A percentile compares a stretch with the other conserved stretches of the same genome.
Evolutionary conservation across 2,329 filamentous ascomycete species (phyloP).

Genomic region (Hysterium pulicare): DNA sequence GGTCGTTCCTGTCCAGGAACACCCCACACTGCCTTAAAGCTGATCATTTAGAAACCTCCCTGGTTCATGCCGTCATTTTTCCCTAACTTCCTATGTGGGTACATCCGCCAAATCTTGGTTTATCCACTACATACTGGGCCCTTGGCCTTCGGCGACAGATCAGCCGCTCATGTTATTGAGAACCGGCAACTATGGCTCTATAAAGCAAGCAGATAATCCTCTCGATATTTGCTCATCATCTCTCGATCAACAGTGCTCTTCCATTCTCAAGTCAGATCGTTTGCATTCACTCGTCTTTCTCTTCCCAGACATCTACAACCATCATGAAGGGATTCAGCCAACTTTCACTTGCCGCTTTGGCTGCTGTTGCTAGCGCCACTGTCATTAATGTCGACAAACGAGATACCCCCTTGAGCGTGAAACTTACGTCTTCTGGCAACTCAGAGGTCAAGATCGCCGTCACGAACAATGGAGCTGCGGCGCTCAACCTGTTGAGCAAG

Average conservation of each 20-base stretch:
- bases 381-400: conserved; percentile 28
- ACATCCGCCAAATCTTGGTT: neutral
- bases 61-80: neutral
- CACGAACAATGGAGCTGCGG: conserved; percentile 51
- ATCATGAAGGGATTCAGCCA: conserved; percentile 1
- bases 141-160: neutral
- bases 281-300: neutral
- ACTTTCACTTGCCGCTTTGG: neutral
- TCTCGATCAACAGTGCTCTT: neutral
- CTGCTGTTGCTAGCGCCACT: conserved; percentile 2
- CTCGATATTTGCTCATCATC: neutral
- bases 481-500: conserved; percentile 52
- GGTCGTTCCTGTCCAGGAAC: neutral
- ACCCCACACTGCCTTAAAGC: too few relatives aligned
- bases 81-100: neutral
- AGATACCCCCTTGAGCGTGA: conserved; percentile 31
- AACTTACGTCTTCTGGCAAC: conserved; percentile 50
- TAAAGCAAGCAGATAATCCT: neutral
- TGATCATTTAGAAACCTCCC: neutral
- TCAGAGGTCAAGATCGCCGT: conserved; percentile 53
- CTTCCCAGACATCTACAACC: neutral
- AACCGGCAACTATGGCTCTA: too few relatives aligned
- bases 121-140: neutral
- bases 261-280: neutral
- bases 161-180: too few relatives aligned